Base-by-base conservation (phyloP, 208 protist species). In the Leishmania aethiopica region DNA sequence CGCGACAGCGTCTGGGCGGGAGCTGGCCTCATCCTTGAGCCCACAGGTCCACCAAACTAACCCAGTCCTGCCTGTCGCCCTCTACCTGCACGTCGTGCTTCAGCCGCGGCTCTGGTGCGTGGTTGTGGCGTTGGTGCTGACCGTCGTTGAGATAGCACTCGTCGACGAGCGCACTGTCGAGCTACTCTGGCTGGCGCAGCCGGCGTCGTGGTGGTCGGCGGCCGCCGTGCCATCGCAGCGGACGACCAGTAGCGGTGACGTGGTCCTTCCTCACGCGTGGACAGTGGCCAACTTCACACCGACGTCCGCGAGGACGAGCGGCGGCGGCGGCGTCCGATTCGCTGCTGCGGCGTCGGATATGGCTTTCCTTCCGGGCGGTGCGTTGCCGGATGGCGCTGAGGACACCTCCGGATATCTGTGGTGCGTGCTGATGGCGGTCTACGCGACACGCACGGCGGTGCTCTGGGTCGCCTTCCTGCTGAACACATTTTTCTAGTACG, bases 31-130 rank as follows among this genome's bases (percentile, higher is more conserved):
- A 37, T 28, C 47, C 69, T 42, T 60, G 49, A 49, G n/a, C 55
- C 6, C 66, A 42, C 70, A 74, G 40, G n/a, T 35, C 8, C 35
- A 64, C 35, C 70, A 8, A 11, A 6, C 49, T 19, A 42, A 35
- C 25, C 79, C 75, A 10, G 84, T 66, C 3, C 32, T 78, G 45
- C 75, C 79, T 32, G 32, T 59, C 32, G 69, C 74, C 8, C 42
- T 79, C 4, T 77, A 83, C 42, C 79, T 87, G 10, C 78, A 83
- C 59, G 49, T 86, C 1, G 55, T 91, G 25, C 73, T 91, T 17
- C 83, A 88, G 78, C 84, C 86, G 2, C 86, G 89, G 5, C 77
- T 89, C 37, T 92, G 89, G 87, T 84, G 84, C 57, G 83, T 90
- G 40, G 60, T 82, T 8, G 66, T 84, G 17, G 85, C 85, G 17